A percentile compares a stretch with the other conserved stretches of the same genome.
Evolutionary conservation across 176 grass and related monocot genomes (phyloP).

Genomic region (Oryza rufipogon): DNA sequence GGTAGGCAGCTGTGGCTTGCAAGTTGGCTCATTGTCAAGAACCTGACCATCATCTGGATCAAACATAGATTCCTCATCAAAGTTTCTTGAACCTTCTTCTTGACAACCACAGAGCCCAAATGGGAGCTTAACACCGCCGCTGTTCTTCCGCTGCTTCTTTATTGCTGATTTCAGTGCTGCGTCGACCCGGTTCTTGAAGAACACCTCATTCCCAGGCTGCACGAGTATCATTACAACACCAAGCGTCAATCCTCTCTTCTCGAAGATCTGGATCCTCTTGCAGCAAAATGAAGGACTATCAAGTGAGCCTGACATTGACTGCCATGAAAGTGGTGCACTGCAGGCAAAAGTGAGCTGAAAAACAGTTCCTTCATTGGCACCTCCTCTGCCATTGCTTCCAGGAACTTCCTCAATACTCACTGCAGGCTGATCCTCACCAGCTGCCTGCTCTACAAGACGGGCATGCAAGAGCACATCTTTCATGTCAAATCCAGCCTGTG

Average conservation of each 20-base stretch:
- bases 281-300: constrained; percentile 79
- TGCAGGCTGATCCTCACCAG: constrained; percentile 70
- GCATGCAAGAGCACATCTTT: constrained; percentile 90
- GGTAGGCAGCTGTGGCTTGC: constrained; percentile 59
- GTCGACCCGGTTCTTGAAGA: constrained; percentile 80
- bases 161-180: constrained; percentile 58
- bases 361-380: constrained; percentile 45
- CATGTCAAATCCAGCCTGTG: constrained; percentile 96
- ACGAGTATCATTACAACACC: constrained; percentile 84
- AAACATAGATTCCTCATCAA: constrained; percentile 77
- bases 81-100: constrained; percentile 83
- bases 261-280: constrained; percentile 98
- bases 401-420: constrained; percentile 76
- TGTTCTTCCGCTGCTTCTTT: constrained; percentile 81
- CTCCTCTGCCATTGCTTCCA: constrained; percentile 46
- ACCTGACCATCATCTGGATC: constrained; percentile 73
- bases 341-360: constrained; percentile 90
- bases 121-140: constrained; percentile 77
- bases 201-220: constrained; percentile 64
- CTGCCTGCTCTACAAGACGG: constrained; percentile 79
- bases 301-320: constrained; percentile 79
- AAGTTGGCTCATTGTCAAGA: constrained; percentile 58
- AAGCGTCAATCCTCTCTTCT: constrained; percentile 95
- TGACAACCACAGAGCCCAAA: constrained; percentile 97
- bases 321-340: constrained; percentile 83